phyloP scores from a whole-genome alignment of 2,329 filamentous ascomycete genomes.

The Diplocarpon rosae region DNA sequence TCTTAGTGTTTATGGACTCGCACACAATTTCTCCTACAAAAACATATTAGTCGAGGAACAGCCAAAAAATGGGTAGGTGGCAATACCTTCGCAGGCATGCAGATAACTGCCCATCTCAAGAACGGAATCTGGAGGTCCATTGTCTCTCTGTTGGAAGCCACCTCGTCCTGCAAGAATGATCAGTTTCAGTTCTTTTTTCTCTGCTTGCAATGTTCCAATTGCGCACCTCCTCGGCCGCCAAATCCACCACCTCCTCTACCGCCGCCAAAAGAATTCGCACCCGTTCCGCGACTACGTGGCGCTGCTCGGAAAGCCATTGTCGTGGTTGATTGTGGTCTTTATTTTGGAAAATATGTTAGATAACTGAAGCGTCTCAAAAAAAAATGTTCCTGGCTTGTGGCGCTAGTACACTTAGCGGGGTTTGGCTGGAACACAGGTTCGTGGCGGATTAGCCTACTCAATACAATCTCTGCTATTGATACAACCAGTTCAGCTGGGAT shows the following conservation, averaged over 20 bases:
- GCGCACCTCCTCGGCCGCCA: conserved; percentile 34
- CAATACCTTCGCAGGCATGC: no score
- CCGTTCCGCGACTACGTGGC: conserved; percentile 42
- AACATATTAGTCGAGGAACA: conserved; percentile 30
- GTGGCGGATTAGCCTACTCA: background rate
- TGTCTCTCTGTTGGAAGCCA: conserved; percentile 48
- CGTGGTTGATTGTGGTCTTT: conserved; percentile 26
- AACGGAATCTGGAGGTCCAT: conserved; percentile 51
- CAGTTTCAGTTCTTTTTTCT: conserved; percentile 8
- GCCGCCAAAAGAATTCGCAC: conserved; percentile 36
- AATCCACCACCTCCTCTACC: conserved; percentile 36
- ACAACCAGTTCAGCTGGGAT: conserved; percentile 3
- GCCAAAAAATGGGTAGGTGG: no score
- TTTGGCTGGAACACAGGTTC: conserved; percentile 1
- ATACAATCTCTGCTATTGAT: background rate
- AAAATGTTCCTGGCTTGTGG: conserved; percentile 2
- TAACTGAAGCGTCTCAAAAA: conserved; percentile 6
- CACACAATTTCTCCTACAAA: conserved; percentile 98
- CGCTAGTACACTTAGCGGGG: conserved; percentile 2
- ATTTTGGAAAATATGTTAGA: conserved; percentile 14
- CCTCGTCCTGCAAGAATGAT: conserved; percentile 40
- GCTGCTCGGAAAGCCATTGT: conserved; percentile 41
- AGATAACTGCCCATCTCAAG: conserved; percentile 3
- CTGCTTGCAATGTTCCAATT: conserved; percentile 6
- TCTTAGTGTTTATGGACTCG: conserved; percentile 87